phyloP scores from a whole-genome alignment of 2,329 filamentous ascomycete species.

The Fusarium subglutinans region DNA sequence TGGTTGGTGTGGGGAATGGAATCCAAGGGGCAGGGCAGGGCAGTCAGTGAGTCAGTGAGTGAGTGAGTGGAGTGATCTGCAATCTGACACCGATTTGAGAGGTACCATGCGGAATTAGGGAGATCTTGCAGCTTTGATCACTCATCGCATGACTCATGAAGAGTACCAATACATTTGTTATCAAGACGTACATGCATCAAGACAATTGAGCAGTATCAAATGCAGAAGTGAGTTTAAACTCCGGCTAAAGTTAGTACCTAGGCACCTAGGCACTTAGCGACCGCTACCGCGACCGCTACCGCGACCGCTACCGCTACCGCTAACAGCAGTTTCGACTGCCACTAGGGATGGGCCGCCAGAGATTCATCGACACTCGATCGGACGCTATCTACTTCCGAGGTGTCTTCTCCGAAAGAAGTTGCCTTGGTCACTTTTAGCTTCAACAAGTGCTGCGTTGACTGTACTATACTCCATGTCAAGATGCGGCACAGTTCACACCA shows the following conservation, averaged over 20 bases:
- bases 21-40: background rate
- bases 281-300: background rate
- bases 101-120: no score
- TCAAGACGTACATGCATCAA: background rate
- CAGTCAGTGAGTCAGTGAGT: background rate
- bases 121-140: background rate
- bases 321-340: background rate
- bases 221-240: background rate
- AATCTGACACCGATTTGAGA: background rate
- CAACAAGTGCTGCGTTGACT: no score
- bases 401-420: background rate
- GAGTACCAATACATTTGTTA: background rate
- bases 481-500: background rate
- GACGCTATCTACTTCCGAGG: background rate
- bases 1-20: background rate
- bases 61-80: background rate
- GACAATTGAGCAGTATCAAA: background rate
- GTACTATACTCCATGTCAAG: background rate
- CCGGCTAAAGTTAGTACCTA: background rate
- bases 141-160: background rate
- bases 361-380: background rate
- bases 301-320: background rate
- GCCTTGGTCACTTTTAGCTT: no score
- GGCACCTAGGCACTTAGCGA: background rate
- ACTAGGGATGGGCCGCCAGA: background rate